Conservation (phyloP, 345 rosid species). For the Acer yangbiense region DNA sequence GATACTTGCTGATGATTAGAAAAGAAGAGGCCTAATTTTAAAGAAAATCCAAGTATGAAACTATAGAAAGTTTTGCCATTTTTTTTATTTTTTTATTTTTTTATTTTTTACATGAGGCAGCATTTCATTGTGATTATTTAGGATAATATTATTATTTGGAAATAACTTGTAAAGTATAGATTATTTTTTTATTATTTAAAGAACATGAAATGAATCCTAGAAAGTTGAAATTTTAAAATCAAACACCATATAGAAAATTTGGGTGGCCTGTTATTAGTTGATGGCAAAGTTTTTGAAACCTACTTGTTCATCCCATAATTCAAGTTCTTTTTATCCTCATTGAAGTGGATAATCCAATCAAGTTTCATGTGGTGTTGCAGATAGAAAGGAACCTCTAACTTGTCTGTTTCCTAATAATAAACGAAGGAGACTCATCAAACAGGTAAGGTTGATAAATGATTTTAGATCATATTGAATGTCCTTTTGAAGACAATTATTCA, state of each 20-base stretch:
- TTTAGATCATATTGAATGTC: neutral
- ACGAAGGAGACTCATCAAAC: neutral
- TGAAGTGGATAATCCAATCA: no score
- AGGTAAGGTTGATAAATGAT: no score
- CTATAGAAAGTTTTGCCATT: neutral
- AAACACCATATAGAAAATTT: no score
- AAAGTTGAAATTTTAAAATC: no score
- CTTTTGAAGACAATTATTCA: neutral
- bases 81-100: no score
- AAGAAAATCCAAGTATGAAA: neutral
- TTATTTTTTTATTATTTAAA: no score
- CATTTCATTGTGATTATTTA: conserved; percentile 5
- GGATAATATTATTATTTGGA: conserved; percentile 5
- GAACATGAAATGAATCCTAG: no score
- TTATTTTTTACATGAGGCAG: neutral
- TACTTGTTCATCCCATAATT: no score
- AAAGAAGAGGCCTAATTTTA: conserved; percentile 9
- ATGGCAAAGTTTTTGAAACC: no score
- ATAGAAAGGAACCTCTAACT: neutral
- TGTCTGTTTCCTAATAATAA: neutral
- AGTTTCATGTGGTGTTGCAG: neutral
- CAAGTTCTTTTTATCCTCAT: neutral
- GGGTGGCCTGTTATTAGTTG: no score
- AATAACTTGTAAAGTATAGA: conserved; percentile 5
- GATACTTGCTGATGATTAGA: conserved; percentile 11